Conservation (phyloP, 441 rosid species). For the Metrosideros polymorpha region DNA sequence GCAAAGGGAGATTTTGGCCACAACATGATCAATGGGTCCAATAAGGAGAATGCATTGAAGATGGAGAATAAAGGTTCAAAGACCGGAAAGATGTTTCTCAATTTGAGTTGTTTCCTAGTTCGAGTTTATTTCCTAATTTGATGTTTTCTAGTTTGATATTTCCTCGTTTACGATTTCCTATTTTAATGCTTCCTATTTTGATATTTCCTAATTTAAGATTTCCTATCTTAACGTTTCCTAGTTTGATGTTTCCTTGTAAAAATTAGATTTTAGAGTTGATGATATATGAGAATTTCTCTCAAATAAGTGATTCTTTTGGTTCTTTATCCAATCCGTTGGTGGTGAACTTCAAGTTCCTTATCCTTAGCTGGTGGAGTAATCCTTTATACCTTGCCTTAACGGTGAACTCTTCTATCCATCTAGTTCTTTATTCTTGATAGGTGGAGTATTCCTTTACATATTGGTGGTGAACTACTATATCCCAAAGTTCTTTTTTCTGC, state of each 20-base stretch:
- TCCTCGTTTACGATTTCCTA: neutral
- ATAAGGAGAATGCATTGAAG: neutral
- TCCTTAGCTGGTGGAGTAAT: neutral
- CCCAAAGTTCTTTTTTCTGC: too few relatives aligned
- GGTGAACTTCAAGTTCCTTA: neutral
- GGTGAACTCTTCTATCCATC: neutral
- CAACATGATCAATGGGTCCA: neutral
- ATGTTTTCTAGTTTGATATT: neutral
- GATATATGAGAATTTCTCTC: neutral
- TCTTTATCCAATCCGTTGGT: neutral
- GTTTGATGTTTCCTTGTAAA: neutral
- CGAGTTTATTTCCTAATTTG: neutral
- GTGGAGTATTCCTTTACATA: too few relatives aligned
- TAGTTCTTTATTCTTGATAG: too few relatives aligned
- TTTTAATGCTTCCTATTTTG: neutral
- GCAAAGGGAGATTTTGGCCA: neutral
- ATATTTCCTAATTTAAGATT: neutral
- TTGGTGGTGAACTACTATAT: too few relatives aligned
- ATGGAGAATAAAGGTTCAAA: neutral
- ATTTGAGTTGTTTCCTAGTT: too few relatives aligned
- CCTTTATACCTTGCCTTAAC: fast-evolving
- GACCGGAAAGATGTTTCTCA: fast-evolving
- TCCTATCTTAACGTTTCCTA: neutral
- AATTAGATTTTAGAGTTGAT: neutral
- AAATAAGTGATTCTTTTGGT: fast-evolving